Conservation (phyloP, 2,329 filamentous ascomycete genomes). For the Drechslerella dactyloides region DNA sequence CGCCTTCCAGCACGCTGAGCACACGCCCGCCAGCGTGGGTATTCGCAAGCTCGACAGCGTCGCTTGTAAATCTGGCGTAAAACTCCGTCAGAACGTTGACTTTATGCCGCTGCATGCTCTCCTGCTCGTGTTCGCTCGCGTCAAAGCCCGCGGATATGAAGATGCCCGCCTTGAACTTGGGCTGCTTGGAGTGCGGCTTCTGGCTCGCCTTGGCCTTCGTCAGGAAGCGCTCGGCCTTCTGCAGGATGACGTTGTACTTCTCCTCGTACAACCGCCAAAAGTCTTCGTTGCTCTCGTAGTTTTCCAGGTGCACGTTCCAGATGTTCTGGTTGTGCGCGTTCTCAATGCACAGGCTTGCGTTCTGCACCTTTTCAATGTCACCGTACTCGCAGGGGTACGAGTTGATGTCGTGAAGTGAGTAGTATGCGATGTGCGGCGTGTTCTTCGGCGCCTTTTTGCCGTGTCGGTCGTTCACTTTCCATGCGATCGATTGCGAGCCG, state of each 20-base stretch:
- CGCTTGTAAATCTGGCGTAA: constrained; percentile 86
- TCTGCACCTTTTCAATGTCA: constrained; percentile 91
- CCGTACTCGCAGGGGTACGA: constrained; percentile 95
- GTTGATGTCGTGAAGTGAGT: constrained; percentile 97
- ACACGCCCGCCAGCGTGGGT: constrained; percentile 84
- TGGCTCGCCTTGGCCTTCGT: constrained; percentile 65
- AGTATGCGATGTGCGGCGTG: constrained; percentile 75
- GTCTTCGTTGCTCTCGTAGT: constrained; percentile 80
- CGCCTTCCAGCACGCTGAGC: constrained; percentile 92
- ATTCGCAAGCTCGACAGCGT: constrained; percentile 80
- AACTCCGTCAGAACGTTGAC: constrained; percentile 97
- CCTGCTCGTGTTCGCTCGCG: constrained; percentile 90
- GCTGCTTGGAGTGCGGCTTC: constrained; percentile 60
- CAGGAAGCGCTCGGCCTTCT: constrained; percentile 79
- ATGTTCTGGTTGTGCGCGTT: constrained; percentile 91
- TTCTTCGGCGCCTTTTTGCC: constrained; percentile 51
- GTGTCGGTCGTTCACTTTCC: constrained; percentile 78
- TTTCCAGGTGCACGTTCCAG: constrained; percentile 93
- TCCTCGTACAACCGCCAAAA: constrained; percentile 89
- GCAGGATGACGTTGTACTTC: constrained; percentile 76
- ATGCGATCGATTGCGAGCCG: constrained; percentile 92
- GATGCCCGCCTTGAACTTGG: constrained; percentile 72
- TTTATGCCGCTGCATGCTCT: constrained; percentile 92
- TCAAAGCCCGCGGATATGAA: constrained; percentile 97
- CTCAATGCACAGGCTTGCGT: constrained; percentile 91